Conservation (phyloP, 345 rosid species). For the Populus davidiana region DNA sequence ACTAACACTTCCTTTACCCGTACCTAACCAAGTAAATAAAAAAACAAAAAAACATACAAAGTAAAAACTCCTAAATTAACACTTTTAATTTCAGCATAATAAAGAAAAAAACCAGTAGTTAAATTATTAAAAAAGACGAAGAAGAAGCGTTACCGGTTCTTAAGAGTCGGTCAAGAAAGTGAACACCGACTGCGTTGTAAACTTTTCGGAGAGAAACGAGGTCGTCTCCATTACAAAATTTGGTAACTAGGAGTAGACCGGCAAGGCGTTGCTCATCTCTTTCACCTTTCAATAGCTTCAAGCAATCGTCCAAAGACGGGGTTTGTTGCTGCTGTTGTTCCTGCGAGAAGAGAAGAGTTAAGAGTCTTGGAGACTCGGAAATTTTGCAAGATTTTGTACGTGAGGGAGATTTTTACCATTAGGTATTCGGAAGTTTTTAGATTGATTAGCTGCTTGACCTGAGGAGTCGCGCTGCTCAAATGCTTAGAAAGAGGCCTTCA, state of each 20-base stretch:
- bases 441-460: no score
- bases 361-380: no score
- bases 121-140: neutral
- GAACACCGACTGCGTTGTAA: slow-evolving; percentile 62
- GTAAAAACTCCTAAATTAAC: neutral
- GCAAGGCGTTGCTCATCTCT: slow-evolving; percentile 94
- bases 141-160: slow-evolving; percentile 50
- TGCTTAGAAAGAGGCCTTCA: no score
- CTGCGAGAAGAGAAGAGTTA: slow-evolving; percentile 4
- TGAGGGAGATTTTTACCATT: no score
- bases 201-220: slow-evolving; percentile 46
- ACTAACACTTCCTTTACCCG: slow-evolving; percentile 45
- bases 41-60: neutral
- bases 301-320: slow-evolving; percentile 67
- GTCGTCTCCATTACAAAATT: slow-evolving; percentile 64
- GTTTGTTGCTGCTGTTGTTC: slow-evolving; percentile 27
- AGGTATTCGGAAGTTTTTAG: no score
- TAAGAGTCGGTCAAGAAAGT: slow-evolving; percentile 70
- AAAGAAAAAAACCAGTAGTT: neutral
- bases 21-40: slow-evolving; percentile 27
- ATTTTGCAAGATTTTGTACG: no score
- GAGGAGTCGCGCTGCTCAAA: no score
- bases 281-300: slow-evolving; percentile 72
- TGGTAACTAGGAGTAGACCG: slow-evolving; percentile 78
- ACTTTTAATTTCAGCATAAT: neutral